Evolutionary conservation across 1,139 yeast genomes (phyloP).

Genomic region (Wickerhamiella infanticola): DNA sequence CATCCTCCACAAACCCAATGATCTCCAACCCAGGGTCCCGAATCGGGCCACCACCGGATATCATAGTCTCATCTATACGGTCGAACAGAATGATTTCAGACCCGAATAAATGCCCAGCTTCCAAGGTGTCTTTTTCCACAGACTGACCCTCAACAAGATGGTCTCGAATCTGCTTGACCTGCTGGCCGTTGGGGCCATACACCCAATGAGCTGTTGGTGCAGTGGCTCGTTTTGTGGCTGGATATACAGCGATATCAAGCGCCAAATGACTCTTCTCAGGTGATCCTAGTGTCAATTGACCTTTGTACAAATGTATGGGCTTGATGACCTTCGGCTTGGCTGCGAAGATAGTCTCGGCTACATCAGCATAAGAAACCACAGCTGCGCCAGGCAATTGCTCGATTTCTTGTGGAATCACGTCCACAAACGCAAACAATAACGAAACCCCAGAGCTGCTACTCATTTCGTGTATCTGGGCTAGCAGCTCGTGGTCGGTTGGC

Average conservation of each 20-base stretch:
- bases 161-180: slow-evolving; percentile 15
- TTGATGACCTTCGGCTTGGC: slow-evolving; percentile 23
- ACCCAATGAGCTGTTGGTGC: slow-evolving; percentile 25
- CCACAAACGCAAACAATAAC: background rate
- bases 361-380: slow-evolving; percentile 16
- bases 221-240: slow-evolving; percentile 40
- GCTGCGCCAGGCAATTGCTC: slow-evolving; percentile 2
- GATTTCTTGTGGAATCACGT: background rate
- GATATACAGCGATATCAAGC: slow-evolving; percentile 45
- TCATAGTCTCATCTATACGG: slow-evolving; percentile 30
- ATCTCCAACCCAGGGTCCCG: slow-evolving; percentile 32
- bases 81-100: slow-evolving; percentile 39
- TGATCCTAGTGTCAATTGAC: slow-evolving; percentile 30
- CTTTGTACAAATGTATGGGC: slow-evolving; percentile 28
- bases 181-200: slow-evolving; percentile 3
- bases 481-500: background rate
- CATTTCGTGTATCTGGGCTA: background rate
- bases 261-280: slow-evolving; percentile 12
- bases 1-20: slow-evolving; percentile 38
- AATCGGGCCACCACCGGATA: slow-evolving; percentile 19
- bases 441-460: background rate
- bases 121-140: slow-evolving; percentile 14
- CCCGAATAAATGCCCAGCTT: slow-evolving; percentile 54
- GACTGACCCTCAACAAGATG: slow-evolving; percentile 20
- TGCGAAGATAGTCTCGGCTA: slow-evolving; percentile 17